phyloP scores from a whole-genome alignment of 2,329 filamentous ascomycete species.

The Alternaria sp. region DNA sequence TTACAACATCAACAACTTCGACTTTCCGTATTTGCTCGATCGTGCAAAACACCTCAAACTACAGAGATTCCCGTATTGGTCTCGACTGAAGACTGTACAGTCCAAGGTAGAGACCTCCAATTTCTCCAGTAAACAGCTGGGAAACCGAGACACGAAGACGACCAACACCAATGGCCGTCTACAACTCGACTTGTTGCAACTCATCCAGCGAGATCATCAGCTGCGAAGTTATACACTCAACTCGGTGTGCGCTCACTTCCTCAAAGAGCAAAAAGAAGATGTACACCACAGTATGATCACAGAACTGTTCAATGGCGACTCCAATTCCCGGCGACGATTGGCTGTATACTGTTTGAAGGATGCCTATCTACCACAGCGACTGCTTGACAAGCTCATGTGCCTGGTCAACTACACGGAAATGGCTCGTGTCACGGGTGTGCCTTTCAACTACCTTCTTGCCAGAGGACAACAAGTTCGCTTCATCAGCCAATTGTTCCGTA shows the following conservation, averaged over 20 bases:
- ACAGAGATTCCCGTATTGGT: constrained; percentile 83
- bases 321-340: constrained; percentile 87
- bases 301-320: constrained; percentile 94
- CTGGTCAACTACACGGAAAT: constrained; percentile 99
- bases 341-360: constrained; percentile 98
- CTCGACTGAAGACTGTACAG: constrained; percentile 74
- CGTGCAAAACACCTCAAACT: constrained; percentile 86
- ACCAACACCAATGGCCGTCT: constrained; percentile 95
- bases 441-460: constrained; percentile 92
- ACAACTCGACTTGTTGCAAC: constrained; percentile 91
- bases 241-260: constrained; percentile 91
- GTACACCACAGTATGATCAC: constrained; percentile 99
- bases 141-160: constrained; percentile 89
- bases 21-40: constrained; percentile 94
- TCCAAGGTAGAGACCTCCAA: constrained; percentile 81
- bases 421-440: constrained; percentile 98
- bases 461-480: constrained; percentile 98
- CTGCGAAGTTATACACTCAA: constrained; percentile 97
- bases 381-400: constrained; percentile 98
- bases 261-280: constrained; percentile 98
- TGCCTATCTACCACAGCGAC: constrained; percentile 88
- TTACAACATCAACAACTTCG: constrained; percentile 99
- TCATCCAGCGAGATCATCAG: constrained; percentile 94
- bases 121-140: constrained; percentile 98
- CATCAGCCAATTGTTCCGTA: constrained; percentile 94